Evolutionary conservation across 2,329 filamentous ascomycete species (phyloP).

Genomic region (Epichloe typhina): DNA sequence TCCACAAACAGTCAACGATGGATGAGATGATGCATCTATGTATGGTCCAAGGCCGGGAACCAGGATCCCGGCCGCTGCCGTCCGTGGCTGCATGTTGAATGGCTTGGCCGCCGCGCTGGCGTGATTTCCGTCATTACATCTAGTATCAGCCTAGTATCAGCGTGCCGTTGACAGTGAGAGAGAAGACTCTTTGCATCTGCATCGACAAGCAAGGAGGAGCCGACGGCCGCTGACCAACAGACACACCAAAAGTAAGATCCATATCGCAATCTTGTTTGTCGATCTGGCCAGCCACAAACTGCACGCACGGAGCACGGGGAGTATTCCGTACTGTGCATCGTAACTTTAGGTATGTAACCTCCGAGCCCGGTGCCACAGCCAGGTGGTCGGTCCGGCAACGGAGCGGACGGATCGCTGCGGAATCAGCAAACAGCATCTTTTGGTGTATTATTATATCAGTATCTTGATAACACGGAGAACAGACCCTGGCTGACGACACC

Average conservation of each 20-base stretch:
- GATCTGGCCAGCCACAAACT: neutral
- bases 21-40: no score
- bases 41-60: constrained; percentile 1
- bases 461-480: no score
- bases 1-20: neutral
- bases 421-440: no score
- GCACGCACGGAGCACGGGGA: no score
- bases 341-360: neutral
- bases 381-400: neutral
- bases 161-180: neutral
- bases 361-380: neutral
- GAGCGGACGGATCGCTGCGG: neutral
- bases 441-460: no score
- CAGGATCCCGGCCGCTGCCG: constrained; percentile 3
- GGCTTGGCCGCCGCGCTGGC: neutral
- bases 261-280: neutral
- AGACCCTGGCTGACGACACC: no score
- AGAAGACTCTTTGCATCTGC: neutral
- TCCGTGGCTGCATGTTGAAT: neutral
- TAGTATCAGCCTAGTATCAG: neutral
- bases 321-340: neutral
- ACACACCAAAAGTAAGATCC: neutral
- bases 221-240: neutral
- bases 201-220: neutral
- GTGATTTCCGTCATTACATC: neutral